A percentile compares a stretch with the other conserved stretches of the same genome.
These are phyloP conservation scores for Beauveria bassiana DNA, from an alignment of 2,329 filamentous ascomycete genomes.

Conservation along the genomic window DNA sequence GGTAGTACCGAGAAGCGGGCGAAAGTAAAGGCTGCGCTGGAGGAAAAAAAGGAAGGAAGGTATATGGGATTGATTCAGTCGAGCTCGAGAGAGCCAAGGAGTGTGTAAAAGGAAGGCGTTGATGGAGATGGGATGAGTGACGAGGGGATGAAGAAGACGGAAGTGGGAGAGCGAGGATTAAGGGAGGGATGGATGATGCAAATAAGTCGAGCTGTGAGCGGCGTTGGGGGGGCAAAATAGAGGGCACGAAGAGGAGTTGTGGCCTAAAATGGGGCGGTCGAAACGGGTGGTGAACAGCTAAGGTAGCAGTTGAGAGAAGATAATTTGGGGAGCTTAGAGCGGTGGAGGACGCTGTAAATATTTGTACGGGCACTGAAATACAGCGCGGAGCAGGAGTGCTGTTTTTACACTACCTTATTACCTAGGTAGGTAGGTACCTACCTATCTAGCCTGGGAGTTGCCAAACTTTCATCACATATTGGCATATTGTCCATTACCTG, in stretches of 20 bases:
- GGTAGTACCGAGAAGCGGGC: neutral
- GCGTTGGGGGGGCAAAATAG: neutral
- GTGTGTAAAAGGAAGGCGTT: slow-evolving; percentile 26
- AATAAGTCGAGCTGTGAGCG: neutral
- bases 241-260: neutral
- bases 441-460: too few species aligned
- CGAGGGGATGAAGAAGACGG: neutral
- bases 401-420: too few species aligned
- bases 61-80: slow-evolving; percentile 22
- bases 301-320: neutral
- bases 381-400: too few species aligned
- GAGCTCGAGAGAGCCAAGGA: slow-evolving; percentile 29
- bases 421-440: too few species aligned
- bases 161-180: slow-evolving; percentile 2
- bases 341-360: too few species aligned
- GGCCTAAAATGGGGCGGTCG: neutral
- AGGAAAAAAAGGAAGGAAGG: slow-evolving; percentile 27
- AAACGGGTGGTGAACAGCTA: neutral
- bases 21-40: slow-evolving; percentile 3
- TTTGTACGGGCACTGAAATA: too few species aligned
- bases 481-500: too few species aligned
- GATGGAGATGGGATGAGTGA: slow-evolving; percentile 16
- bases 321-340: neutral
- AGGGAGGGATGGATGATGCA: slow-evolving; percentile 11
- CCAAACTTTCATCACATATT: too few species aligned